These are phyloP conservation scores for Saturnispora sanitii DNA, from an alignment of 805 yeast species.

Conservation along the genomic window DNA sequence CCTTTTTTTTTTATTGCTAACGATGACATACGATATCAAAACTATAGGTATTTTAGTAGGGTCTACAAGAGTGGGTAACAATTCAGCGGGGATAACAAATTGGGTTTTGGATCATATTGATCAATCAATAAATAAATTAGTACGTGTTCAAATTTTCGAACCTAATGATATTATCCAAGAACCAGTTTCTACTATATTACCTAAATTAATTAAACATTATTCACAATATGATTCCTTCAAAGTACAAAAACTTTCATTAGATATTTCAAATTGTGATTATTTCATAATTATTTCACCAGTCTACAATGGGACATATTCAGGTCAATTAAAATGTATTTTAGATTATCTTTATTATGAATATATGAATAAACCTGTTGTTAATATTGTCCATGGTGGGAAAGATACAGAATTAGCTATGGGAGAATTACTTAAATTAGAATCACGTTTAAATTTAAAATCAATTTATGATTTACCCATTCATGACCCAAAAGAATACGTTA, in stretches of 20 bases:
- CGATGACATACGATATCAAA: neutral
- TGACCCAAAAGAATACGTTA: neutral
- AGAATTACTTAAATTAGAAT: neutral
- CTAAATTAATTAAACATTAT: neutral
- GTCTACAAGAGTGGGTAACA: conserved; percentile 1
- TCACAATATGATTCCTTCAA: neutral
- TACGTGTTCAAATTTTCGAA: neutral
- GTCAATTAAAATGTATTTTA: conserved; percentile 3
- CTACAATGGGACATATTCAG: conserved; percentile 6
- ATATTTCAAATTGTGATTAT: neutral
- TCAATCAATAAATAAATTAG: neutral
- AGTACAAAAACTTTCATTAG: neutral
- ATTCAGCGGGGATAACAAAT: conserved; percentile 3
- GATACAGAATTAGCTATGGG: neutral
- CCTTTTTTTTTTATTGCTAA: neutral
- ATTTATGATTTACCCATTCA: neutral
- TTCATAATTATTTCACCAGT: conserved; percentile 5
- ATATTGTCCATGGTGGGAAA: neutral
- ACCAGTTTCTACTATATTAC: conserved; percentile 2
- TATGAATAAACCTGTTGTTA: neutral
- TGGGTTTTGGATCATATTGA: conserved; percentile 5
- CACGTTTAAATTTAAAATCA: neutral
- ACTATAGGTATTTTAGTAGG: conserved; percentile 5
- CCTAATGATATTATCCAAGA: neutral
- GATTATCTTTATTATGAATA: conserved; percentile 7